Percentiles rank a stretch among this genome's conserved stretches.
phyloP scores from a whole-genome alignment of 352 stramenopile genomes.

The Pythium dissimile region DNA sequence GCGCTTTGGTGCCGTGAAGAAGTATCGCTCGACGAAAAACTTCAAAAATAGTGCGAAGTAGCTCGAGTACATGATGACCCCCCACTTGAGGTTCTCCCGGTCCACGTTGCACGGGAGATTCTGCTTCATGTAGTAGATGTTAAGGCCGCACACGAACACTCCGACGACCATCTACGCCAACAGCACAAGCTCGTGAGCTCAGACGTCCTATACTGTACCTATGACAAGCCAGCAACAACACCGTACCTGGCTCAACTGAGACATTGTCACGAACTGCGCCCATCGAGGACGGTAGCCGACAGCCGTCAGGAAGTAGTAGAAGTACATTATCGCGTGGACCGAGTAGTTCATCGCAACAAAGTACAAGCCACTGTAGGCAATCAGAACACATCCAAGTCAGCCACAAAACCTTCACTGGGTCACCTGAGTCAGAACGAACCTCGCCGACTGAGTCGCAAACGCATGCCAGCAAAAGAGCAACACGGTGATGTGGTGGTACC shows the following conservation, averaged over 20 bases:
- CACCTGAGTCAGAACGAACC: constrained; percentile 30
- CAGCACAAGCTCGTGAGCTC: constrained; percentile 7
- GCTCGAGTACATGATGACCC: constrained; percentile 92
- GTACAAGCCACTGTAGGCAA: constrained; percentile 90
- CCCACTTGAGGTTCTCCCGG: constrained; percentile 84
- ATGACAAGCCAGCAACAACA: too few species aligned
- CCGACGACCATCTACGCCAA: constrained; percentile 65
- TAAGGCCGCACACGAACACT: constrained; percentile 63
- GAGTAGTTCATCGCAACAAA: constrained; percentile 99
- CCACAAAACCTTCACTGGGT: too few species aligned
- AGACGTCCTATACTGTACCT: not conserved
- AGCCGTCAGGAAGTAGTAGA: constrained; percentile 93
- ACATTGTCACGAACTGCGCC: constrained; percentile 84
- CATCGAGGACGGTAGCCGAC: constrained; percentile 73
- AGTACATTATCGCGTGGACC: constrained; percentile 98
- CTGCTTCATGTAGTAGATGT: constrained; percentile 79
- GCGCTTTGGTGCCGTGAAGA: constrained; percentile 31
- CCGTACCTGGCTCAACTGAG: constrained; percentile 89
- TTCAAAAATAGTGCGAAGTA: constrained; percentile 93
- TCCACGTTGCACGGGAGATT: constrained; percentile 69
- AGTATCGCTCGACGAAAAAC: constrained; percentile 90
- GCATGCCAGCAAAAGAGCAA: constrained; percentile 97
- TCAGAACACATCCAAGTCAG: not conserved
- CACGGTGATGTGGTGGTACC: constrained; percentile 98
- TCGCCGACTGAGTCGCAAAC: constrained; percentile 90